Base-by-base conservation (phyloP, 139 green algal species). In the Parachlorella kessleri region DNA sequence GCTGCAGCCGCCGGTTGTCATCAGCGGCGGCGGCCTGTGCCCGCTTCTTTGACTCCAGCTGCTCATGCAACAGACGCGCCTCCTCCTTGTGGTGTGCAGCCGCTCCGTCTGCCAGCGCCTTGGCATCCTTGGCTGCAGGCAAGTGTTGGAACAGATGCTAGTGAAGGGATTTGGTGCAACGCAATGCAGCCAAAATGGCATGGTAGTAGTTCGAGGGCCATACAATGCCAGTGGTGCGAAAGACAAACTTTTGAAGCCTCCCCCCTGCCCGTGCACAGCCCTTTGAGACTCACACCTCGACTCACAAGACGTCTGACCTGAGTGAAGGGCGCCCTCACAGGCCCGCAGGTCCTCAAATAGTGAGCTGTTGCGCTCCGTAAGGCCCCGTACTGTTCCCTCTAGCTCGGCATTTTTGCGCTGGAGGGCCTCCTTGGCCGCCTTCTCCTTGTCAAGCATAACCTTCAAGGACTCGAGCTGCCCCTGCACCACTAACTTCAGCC, bases 11-110 rank as follows among this genome's bases (percentile, higher is more conserved):
- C 24, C 28, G 40, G 6, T 32, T 42, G 26, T 76, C 75, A 9
- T 40, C 4, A n/a, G 6, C 66, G 5, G 59, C 73, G 26, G 65
- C 70, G 5, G 63, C 75, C 63, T 64, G 70, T 30, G 59, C 70
- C 42, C 30, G 30, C 30, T 65, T 36, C 6, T 68, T 36, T n/a
- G 32, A 59, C 69, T 82, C 75, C 36, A 76, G 55, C 41, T 70
- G 70, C 42, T 83, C 55, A 35, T 75, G 59, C 28, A 71, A 32
- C 6, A 35, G 54, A 32, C 33, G n/a, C 81, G 72, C 14, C 21
- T 85, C 69, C 67, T 70, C 48, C 48, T 59, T 59, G 48, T 59
- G 14, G 48, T 59, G 48, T 18, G 21, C 14, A 18, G 21, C 14
- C 14, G 48, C 48, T 59, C 21, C 21, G 48, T 59, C 48, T 28